phyloP scores from a whole-genome alignment of 225 moss, liverwort and hornwort species.

The Pseudoscleropodium purum region DNA sequence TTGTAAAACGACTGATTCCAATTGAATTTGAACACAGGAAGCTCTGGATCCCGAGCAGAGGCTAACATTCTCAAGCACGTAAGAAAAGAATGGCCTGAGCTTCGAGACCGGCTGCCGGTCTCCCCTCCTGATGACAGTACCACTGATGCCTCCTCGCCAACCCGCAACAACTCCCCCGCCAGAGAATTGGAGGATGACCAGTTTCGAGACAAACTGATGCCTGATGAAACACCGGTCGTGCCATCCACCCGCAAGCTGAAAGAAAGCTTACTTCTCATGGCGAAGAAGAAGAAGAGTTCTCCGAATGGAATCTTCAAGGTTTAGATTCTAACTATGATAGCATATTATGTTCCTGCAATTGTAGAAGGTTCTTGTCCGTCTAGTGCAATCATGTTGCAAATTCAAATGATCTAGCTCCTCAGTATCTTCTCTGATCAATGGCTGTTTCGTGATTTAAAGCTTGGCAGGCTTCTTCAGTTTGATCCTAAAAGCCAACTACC shows the following conservation, averaged over 20 bases:
- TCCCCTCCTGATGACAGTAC: constrained; percentile 61
- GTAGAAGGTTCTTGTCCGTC: neutral
- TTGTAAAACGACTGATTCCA: neutral
- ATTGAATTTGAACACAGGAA: constrained; percentile 5
- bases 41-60: constrained; percentile 66
- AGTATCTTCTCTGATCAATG: neutral
- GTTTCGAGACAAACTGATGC: constrained; percentile 2
- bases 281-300: constrained; percentile 3
- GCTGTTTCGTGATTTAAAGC: neutral
- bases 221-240: neutral
- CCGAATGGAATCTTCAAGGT: neutral
- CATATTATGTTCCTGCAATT: neutral
- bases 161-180: constrained; percentile 55
- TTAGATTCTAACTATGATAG: neutral
- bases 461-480: neutral
- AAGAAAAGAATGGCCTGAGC: constrained; percentile 54
- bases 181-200: neutral
- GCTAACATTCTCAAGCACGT: constrained; percentile 74
- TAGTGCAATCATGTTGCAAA: neutral
- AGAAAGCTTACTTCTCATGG: constrained; percentile 10
- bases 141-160: constrained; percentile 48
- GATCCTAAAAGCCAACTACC: neutral
- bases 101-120: constrained; percentile 38
- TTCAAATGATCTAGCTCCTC: neutral
- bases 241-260: constrained; percentile 19